A percentile compares a stretch with the other conserved stretches of the same genome.
Evolutionary conservation across 129 eudicot species (phyloP).

Genomic region (Pittosporum tobira): DNA sequence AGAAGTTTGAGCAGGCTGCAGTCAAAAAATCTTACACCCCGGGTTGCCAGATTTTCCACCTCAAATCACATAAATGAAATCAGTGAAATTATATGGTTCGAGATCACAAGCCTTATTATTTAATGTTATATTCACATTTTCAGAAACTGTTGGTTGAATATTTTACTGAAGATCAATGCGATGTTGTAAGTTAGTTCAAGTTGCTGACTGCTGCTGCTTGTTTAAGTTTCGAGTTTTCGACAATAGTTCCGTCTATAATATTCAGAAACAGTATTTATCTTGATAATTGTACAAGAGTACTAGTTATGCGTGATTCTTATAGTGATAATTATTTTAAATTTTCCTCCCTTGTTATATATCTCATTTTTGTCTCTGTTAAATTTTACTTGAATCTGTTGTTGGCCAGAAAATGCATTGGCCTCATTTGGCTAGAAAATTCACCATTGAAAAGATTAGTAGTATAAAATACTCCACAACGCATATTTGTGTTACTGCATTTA

Average conservation of each 20-base stretch:
- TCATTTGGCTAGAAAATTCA: too few species aligned
- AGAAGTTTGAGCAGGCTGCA: conserved; percentile 74
- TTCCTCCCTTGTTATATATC: not conserved
- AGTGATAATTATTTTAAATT: not conserved
- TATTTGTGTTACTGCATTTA: too few species aligned
- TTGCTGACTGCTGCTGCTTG: conserved; percentile 2
- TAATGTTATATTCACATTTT: not conserved
- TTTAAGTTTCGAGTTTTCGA: conserved; percentile 21
- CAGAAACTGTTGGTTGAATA: conserved; percentile 16
- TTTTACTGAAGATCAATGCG: conserved; percentile 4
- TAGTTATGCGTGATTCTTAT: conserved; percentile 5
- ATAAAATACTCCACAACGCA: too few species aligned
- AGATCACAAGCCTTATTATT: conserved; percentile 10
- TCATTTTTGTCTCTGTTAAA: not conserved
- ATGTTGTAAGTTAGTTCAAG: conserved; percentile 13
- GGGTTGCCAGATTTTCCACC: conserved; percentile 75
- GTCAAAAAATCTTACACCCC: conserved; percentile 49
- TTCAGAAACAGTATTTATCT: conserved; percentile 5
- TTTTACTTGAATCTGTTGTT: conserved; percentile 2
- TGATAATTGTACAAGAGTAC: conserved; percentile 14
- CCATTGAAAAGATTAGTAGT: too few species aligned
- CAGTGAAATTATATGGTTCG: conserved; percentile 12
- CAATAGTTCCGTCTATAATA: conserved; percentile 14
- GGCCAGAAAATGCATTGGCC: too few species aligned
- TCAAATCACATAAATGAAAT: conserved; percentile 43